These are phyloP conservation scores for Gypsophila paniculata DNA, from an alignment of 179 eudicot species.

Conservation along the genomic window DNA sequence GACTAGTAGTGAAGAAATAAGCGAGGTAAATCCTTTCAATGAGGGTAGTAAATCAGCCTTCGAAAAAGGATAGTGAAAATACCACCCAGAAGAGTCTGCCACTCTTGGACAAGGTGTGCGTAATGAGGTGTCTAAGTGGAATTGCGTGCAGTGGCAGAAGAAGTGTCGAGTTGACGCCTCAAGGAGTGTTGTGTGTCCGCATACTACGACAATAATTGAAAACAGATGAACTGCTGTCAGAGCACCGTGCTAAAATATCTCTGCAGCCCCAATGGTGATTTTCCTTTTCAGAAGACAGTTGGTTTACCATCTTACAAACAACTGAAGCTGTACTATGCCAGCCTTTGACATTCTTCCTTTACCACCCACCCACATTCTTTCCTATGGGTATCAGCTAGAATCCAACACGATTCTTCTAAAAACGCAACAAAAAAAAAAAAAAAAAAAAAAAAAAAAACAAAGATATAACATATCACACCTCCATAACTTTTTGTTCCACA, in stretches of 20 bases:
- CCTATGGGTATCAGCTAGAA: not conserved
- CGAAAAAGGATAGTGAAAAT: not conserved
- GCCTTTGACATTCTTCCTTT: not conserved
- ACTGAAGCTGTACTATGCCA: not conserved
- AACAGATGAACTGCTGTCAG: not conserved
- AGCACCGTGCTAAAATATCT: not conserved
- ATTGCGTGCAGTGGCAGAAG: not conserved
- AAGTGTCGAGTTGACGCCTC: not conserved
- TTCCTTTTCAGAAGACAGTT: not conserved
- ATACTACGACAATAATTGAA: not conserved
- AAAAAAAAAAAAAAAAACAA: not conserved
- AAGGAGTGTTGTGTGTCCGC: too few species aligned
- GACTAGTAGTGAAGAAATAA: not conserved
- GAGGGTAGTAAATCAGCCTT: not conserved
- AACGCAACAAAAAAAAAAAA: not conserved
- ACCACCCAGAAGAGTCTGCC: not conserved
- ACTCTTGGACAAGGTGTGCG: not conserved
- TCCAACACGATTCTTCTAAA: not conserved
- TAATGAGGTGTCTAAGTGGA: not conserved
- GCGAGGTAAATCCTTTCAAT: not conserved
- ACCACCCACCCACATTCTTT: not conserved
- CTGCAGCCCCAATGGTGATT: not conserved
- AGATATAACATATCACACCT: constrained; percentile 39
- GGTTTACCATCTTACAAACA: not conserved
- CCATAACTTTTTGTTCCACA: constrained; percentile 94